Percentiles rank a stretch among this genome's conserved stretches.
These are phyloP conservation scores for Ascoidea rubescens DNA, from an alignment of 805 yeast species.

Conservation along the genomic window DNA sequence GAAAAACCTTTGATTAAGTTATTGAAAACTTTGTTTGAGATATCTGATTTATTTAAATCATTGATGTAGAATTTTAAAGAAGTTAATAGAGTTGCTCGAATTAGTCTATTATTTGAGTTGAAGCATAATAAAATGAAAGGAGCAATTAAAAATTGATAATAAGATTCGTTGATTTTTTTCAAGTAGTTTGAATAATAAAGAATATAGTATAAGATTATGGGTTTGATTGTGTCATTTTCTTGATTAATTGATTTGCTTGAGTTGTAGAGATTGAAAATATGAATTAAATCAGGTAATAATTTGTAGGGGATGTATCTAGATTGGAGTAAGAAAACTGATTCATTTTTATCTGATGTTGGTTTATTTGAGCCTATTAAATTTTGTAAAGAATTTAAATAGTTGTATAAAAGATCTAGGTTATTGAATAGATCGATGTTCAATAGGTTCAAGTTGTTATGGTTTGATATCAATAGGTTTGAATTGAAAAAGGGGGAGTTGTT, in stretches of 20 bases:
- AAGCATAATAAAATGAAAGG: conserved; percentile 57
- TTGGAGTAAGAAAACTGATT: no score
- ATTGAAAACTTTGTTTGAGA: conserved; percentile 57
- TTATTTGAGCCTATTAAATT: no score
- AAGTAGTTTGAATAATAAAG: background rate
- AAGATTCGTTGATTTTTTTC: conserved; percentile 12
- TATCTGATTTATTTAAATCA: conserved; percentile 39
- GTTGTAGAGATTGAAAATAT: conserved; percentile 21
- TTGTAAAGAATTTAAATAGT: no score
- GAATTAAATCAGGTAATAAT: conserved; percentile 57
- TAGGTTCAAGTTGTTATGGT: no score
- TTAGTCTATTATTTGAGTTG: conserved; percentile 57
- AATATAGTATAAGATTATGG: conserved; percentile 15
- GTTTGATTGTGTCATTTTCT: background rate
- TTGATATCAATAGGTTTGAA: no score
- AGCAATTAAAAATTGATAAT: background rate
- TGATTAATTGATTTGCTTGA: conserved; percentile 3
- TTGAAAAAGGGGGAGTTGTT: no score
- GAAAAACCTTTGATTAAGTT: conserved; percentile 67
- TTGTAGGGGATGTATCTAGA: conserved; percentile 17
- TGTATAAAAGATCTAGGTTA: no score
- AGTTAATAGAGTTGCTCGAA: conserved; percentile 58
- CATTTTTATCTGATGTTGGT: no score
- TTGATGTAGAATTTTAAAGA: conserved; percentile 42
- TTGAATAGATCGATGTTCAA: no score